These are phyloP conservation scores for Rhodomyrtus tomentosa DNA, from an alignment of 345 rosid species.

Conservation along the genomic window DNA sequence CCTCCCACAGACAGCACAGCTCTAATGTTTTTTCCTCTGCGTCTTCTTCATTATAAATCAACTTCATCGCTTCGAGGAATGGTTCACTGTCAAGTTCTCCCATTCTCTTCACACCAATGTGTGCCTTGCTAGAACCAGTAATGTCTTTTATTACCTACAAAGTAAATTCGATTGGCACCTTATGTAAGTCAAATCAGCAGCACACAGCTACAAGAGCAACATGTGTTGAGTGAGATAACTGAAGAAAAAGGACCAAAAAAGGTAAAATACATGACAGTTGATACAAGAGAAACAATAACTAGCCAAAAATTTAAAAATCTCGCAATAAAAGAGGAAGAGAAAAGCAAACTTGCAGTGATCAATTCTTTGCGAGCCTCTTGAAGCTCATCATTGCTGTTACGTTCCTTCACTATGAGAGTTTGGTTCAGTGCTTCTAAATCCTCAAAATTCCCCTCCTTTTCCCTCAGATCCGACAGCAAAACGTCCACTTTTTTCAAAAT, in stretches of 20 bases:
- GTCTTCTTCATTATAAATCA: constrained; percentile 48
- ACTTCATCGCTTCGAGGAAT: constrained; percentile 70
- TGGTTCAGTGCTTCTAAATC: constrained; percentile 64
- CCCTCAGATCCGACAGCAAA: constrained; percentile 52
- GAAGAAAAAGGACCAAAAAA: neutral
- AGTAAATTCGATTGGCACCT: constrained; percentile 1
- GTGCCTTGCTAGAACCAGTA: constrained; percentile 8
- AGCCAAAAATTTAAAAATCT: neutral
- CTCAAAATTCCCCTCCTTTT: constrained; percentile 74
- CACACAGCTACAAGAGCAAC: neutral
- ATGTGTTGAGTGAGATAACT: neutral
- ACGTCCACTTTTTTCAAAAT: constrained; percentile 51
- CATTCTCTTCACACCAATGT: constrained; percentile 84
- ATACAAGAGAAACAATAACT: neutral
- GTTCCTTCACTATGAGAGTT: constrained; percentile 68
- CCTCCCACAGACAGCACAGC: constrained; percentile 86
- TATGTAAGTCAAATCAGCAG: neutral
- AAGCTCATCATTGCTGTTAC: constrained; percentile 81
- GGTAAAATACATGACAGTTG: neutral
- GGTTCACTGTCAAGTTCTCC: constrained; percentile 85
- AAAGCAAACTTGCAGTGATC: constrained; percentile 44
- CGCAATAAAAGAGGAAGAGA: neutral
- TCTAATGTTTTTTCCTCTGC: constrained; percentile 68
- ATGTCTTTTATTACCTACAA: constrained; percentile 53
- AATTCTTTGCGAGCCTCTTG: constrained; percentile 88